phyloP scores from a whole-genome alignment of 805 yeast genomes.

The Jamesozyma gamospora region DNA sequence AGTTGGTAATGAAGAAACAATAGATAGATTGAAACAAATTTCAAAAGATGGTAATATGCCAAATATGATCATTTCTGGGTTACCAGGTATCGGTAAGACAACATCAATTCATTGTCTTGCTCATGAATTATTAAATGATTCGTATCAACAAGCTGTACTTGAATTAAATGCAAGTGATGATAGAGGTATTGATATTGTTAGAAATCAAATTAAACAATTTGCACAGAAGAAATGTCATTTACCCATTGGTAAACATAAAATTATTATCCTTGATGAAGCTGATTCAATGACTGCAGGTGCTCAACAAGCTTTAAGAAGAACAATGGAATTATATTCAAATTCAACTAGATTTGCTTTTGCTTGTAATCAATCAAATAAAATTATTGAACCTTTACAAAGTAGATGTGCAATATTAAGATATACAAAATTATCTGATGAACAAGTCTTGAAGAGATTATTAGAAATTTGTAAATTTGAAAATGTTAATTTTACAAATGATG shows the following conservation, averaged over 20 bases:
- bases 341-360: constrained; percentile 98
- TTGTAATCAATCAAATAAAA: constrained; percentile 87
- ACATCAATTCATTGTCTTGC: constrained; percentile 90
- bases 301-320: constrained; percentile 86
- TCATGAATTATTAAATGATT: constrained; percentile 63
- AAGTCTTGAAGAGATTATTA: constrained; percentile 66
- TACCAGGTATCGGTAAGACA: constrained; percentile 97
- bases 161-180: constrained; percentile 96
- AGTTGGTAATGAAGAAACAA: constrained; percentile 88
- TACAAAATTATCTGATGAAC: constrained; percentile 71
- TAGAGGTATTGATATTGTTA: constrained; percentile 92
- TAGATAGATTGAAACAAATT: constrained; percentile 71
- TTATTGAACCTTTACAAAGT: constrained; percentile 92
- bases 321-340: constrained; percentile 92
- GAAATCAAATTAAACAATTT: constrained; percentile 88
- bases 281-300: constrained; percentile 97
- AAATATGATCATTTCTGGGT: constrained; percentile 87
- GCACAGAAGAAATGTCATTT: constrained; percentile 87
- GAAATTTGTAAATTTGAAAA: constrained; percentile 61
- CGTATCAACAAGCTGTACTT: constrained; percentile 70
- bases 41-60: constrained; percentile 95
- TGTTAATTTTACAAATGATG: constrained; percentile 77
- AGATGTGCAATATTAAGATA: constrained; percentile 92
- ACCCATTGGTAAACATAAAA: constrained; percentile 86
- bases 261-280: constrained; percentile 88